These are phyloP conservation scores for Phytophthora pseudosyringae DNA, from an alignment of 352 stramenopile species.

Conservation along the genomic window DNA sequence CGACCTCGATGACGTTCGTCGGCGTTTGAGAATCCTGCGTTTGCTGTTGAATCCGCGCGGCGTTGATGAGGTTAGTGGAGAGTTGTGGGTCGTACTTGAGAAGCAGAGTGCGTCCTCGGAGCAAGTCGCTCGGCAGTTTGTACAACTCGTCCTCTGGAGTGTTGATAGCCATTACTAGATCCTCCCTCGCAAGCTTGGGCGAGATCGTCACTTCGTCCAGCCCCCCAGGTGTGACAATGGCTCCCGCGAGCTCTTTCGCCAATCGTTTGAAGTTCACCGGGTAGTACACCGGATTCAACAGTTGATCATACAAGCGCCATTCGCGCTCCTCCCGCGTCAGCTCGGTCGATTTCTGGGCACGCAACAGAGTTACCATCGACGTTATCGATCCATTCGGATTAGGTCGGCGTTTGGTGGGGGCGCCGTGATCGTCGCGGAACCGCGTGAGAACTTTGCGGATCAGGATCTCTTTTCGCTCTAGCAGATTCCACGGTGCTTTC, in stretches of 20 bases:
- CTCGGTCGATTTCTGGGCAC: slow-evolving; percentile 51
- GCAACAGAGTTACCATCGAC: slow-evolving; percentile 57
- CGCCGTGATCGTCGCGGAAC: slow-evolving; percentile 61
- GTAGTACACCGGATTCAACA: slow-evolving; percentile 81
- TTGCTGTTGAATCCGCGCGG: slow-evolving; percentile 44
- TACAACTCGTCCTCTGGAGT: slow-evolving; percentile 78
- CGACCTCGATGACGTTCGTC: slow-evolving; percentile 63
- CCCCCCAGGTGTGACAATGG: slow-evolving; percentile 8
- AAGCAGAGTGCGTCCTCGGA: slow-evolving; percentile 65
- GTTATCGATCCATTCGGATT: slow-evolving; percentile 14
- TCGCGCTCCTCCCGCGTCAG: slow-evolving; percentile 72
- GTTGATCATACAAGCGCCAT: slow-evolving; percentile 71
- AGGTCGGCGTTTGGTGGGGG: slow-evolving; percentile 16
- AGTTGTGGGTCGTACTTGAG: slow-evolving; percentile 73
- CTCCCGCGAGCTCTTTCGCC: slow-evolving; percentile 19
- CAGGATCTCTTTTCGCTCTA: slow-evolving; percentile 77
- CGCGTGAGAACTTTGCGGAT: slow-evolving; percentile 75
- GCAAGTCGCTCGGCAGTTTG: slow-evolving; percentile 62
- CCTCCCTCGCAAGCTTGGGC: slow-evolving; percentile 57
- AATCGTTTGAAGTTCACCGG: slow-evolving; percentile 57
- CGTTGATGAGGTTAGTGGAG: slow-evolving; percentile 56
- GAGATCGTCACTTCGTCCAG: slow-evolving; percentile 37
- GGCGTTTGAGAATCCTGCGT: slow-evolving; percentile 30
- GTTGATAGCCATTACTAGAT: slow-evolving; percentile 64
- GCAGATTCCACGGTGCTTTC: slow-evolving; percentile 74